Base-by-base conservation (phyloP, 257 asterid genomes). In the Paulownia fortunei region DNA sequence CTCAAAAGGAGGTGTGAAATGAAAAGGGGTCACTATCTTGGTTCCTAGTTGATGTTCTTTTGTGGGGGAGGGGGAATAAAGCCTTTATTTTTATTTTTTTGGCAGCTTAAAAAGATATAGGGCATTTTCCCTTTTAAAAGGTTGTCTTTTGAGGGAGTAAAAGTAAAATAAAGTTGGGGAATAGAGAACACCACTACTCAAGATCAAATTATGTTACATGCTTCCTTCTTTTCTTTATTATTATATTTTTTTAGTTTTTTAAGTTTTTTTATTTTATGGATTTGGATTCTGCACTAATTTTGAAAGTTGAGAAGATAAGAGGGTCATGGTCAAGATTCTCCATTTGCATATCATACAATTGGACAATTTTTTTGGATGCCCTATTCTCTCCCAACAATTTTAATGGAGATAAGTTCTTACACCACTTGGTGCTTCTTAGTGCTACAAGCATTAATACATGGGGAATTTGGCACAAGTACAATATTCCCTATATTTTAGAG, bases 21-120 rank as follows among this genome's bases (percentile, higher is more conserved):
- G 87, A 87, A 91, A 87, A 85, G 89, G 67, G 67, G 88, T 69
- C 88, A 84, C 86, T 84, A 37, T 88, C 86, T 94, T 94, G 96
- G 97, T 92, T 79, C 83, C 81, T 92, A 84, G 91, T 87, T 88
- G 96, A 78, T 89, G 98, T 83, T 89, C 52, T 84, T 84, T 89
- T 88, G 87, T 85, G 88, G 82, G 86, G 83, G 90, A 88, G 81
- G 79, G 79, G 87, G 97, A 89, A 90, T 89, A 89, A 86, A 72
- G 72, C 67, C n/a, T 76, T 62, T 13, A 4, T 32, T 54, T 73
- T 49, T 39, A 65, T 10, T 34, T 66, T 39, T 49, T 87, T 84
- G 79, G 80, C 79, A 82, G 82, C 70, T 79, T 82, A 89, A 82
- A 92, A 88, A 84, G 84, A 85, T 83, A 77, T 72, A 72, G 82